Evolutionary conservation across 129 eudicot genomes (phyloP).

Genomic region (Escallonia herrerae): DNA sequence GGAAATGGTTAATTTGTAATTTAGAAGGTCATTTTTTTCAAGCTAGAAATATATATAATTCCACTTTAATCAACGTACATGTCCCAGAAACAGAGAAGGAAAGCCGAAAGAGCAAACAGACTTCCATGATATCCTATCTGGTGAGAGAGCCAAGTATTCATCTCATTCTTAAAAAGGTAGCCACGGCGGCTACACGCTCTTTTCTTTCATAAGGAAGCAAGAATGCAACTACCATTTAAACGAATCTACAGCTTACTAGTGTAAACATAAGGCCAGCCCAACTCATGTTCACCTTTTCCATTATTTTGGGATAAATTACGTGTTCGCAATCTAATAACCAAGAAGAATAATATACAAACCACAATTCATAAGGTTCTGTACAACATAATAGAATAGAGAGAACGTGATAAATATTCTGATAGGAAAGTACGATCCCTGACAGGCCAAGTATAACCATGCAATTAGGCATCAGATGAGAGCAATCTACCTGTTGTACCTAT

Average conservation of each 20-base stretch:
- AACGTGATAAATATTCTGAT: neutral
- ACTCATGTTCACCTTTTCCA: too few species aligned
- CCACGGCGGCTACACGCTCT: neutral
- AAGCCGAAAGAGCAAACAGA: neutral
- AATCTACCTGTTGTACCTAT: conserved; percentile 82
- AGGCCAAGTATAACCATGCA: neutral
- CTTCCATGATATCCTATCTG: neutral
- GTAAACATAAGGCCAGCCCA: neutral
- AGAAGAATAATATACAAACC: too few species aligned
- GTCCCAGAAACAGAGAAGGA: too few species aligned
- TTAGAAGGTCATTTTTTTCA: too few species aligned
- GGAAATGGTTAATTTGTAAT: too few species aligned
- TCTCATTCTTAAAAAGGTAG: neutral
- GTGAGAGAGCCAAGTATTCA: neutral
- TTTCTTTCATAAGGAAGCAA: neutral
- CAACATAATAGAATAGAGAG: too few species aligned
- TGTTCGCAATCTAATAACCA: too few species aligned
- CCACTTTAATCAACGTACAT: too few species aligned
- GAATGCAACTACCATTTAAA: neutral
- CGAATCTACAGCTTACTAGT: neutral
- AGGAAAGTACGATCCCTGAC: neutral
- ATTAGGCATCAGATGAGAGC: neutral
- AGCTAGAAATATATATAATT: too few species aligned
- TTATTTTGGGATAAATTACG: too few species aligned
- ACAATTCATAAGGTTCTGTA: too few species aligned